Evolutionary conservation across 1,284 basidiomycete species (phyloP), one percentile per base, ranked within the genome.

Genomic region (Malassezia sp.): DNA sequence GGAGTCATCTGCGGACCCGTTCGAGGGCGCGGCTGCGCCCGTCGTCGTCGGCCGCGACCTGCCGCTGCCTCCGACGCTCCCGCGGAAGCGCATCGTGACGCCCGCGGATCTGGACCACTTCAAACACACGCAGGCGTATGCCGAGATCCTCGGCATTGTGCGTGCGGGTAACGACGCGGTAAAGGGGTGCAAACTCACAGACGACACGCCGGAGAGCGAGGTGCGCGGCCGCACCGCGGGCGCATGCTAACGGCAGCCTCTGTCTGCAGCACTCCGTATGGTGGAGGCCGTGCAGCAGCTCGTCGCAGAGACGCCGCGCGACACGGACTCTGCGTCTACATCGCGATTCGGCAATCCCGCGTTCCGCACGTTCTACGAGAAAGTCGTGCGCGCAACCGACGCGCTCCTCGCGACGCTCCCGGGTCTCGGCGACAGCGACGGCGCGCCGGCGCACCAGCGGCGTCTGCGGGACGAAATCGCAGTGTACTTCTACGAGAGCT

Each of bases 341-440:
- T 95, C 89, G 34, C 76, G 93, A 21, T 99, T 99, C 62, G 93
- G 91, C 2, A 99, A 99, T 71, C 90, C 91, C 1, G 91, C 91
- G 0, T 99, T 99, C 73, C 77, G 84, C 60, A 80, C 79, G 0
- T 90, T 97, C 63, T 87, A 91, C 63, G 86, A 91, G 71, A 79
- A 80, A 60, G 75, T 96, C 12, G 67, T 74, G 15, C 76, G 83
- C 71, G 85, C 83, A 60, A 57, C 76, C 63, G 20, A 51, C 38
- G 45, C 20, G 29, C 49, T 59, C 15, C 52, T 56, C 28, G 45
- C 39, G 24, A 43, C 30, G 29, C 40, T 59, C 8, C 58, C 41
- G 35, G 78, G 77, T 53, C 63, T 63, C 1, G 30, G 39, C 2
- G 63, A 67, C 1, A 28, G 47, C 0, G 47, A 59, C 2, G 29